A percentile compares a stretch with the other conserved stretches of the same genome.
Conservation (phyloP, 345 rosid species). For the Trapa incisa region DNA sequence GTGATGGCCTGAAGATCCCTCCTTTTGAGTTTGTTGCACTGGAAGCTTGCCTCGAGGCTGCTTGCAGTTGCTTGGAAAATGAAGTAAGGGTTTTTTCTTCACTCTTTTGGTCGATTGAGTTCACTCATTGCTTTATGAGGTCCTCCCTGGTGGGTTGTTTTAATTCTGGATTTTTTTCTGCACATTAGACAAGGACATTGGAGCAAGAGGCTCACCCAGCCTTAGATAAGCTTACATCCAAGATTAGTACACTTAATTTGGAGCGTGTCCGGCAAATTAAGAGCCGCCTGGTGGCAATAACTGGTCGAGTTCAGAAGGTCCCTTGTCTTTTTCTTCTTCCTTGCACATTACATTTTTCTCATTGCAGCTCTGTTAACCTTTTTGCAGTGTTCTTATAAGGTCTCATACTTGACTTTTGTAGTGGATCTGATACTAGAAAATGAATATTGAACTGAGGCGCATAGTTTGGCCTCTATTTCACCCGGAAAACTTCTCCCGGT, state of each 20-base stretch:
- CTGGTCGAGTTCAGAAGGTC: conserved; percentile 69
- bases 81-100: conserved; percentile 24
- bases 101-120: background rate
- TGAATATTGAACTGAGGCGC: background rate
- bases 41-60: conserved; percentile 67
- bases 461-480: background rate
- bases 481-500: background rate
- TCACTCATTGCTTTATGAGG: background rate
- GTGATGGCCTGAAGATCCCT: conserved; percentile 40
- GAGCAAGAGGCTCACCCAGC: conserved; percentile 68
- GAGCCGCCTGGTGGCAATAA: conserved; percentile 57
- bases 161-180: conserved; percentile 6
- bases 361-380: background rate
- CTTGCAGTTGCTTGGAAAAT: conserved; percentile 53
- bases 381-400: background rate
- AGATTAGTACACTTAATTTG: conserved; percentile 60
- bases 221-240: conserved; percentile 57
- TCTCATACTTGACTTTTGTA: background rate
- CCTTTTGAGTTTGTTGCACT: conserved; percentile 64
- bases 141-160: background rate
- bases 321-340: conserved; percentile 1
- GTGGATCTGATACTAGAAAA: background rate
- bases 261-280: conserved; percentile 63
- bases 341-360: background rate
- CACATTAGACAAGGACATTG: conserved; percentile 38